Evolutionary conservation across 2,329 filamentous ascomycete genomes (phyloP), one percentile per base, ranked within the genome.

Genomic region (Aspergillus caelatus): DNA sequence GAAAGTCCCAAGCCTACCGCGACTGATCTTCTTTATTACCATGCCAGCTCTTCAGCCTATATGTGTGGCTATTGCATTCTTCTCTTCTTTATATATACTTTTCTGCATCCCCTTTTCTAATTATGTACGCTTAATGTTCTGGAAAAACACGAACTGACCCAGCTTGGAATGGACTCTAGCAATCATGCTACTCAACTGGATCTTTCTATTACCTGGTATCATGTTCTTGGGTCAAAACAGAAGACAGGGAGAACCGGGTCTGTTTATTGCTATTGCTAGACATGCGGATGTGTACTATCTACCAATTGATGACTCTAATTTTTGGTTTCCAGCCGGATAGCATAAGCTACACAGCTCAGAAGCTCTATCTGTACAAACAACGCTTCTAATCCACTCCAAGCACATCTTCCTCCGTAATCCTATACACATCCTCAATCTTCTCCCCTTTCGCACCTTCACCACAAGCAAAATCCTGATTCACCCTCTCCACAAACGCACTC

Each of bases 361-460:
- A 36, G 9, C 56, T 43, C n/a, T 16, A 23, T 46, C 9, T 23
- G 23, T 23, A 23, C 43, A 23, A 21, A 46, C 21, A 34, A 53
- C 30, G 19, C 4, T 21, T 6, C 30, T 28, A 54, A 41, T 30
- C 28, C 16, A 36, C 32, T 23, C 52, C 32, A 34, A 54, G n/a
- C 36, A 55, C 32, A 36, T 79, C 78, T 60, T 71, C 69, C 65
- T 78, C 75, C 4, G 60, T 61, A 60, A 80, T 74, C 21, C 58
- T 66, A 73, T 81, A 81, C 30, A 81, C 74, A 62, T 72, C 75
- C 16, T 81, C 74, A 63, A 80, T 79, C 63, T 64, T 71, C 65
- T 78, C 75, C 28, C 78, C 73, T 4, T 52, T 66, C n/a, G 54
- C 63, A 34, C 63, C 68, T 28, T 65, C 72, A 54, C 67, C 73